phyloP scores from a whole-genome alignment of 1,139 yeast species.

The Komagataea norvegica region DNA sequence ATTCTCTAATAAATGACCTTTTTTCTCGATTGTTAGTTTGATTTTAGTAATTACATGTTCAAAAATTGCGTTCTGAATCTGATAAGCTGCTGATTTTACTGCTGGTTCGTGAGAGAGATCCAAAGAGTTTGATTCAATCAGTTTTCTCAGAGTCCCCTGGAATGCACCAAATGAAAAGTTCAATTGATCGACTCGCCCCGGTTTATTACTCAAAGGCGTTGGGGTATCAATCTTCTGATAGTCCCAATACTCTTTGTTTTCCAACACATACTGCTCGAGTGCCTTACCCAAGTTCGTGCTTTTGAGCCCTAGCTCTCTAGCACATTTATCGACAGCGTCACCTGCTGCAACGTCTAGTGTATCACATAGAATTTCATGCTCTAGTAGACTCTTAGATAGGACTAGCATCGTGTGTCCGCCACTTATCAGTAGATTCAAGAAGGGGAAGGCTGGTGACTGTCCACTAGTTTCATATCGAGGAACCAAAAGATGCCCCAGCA shows the following conservation, averaged over 20 bases:
- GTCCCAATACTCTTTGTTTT: conserved; percentile 28
- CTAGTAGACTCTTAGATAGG: conserved; percentile 49
- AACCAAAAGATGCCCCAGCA: conserved; percentile 85
- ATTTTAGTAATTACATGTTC: conserved; percentile 66
- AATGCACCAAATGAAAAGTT: conserved; percentile 81
- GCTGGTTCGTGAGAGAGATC: conserved; percentile 22
- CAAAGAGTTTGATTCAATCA: conserved; percentile 19
- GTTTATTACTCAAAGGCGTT: conserved; percentile 47
- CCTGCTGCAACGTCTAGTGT: conserved; percentile 91
- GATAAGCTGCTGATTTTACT: conserved; percentile 47
- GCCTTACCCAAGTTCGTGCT: conserved; percentile 89
- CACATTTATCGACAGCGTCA: conserved; percentile 90
- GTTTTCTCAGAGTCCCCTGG: conserved; percentile 48
- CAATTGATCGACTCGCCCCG: conserved; percentile 38
- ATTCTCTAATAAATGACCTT: conserved; percentile 38
- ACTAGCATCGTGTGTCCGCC: conserved; percentile 97
- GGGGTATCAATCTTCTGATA: conserved; percentile 34
- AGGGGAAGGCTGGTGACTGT: conserved; percentile 62
- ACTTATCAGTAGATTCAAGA: conserved; percentile 71
- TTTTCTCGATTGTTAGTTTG: conserved; percentile 43
- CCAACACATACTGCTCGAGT: conserved; percentile 54
- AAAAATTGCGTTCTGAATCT: conserved; percentile 63
- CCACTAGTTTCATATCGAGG: conserved; percentile 51
- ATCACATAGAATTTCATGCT: conserved; percentile 70
- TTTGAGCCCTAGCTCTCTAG: conserved; percentile 70